Percentiles rank a stretch among this genome's conserved stretches.
These are phyloP conservation scores for Curvularia sp. DNA, from an alignment of 2,329 filamentous ascomycete genomes.

Conservation along the genomic window DNA sequence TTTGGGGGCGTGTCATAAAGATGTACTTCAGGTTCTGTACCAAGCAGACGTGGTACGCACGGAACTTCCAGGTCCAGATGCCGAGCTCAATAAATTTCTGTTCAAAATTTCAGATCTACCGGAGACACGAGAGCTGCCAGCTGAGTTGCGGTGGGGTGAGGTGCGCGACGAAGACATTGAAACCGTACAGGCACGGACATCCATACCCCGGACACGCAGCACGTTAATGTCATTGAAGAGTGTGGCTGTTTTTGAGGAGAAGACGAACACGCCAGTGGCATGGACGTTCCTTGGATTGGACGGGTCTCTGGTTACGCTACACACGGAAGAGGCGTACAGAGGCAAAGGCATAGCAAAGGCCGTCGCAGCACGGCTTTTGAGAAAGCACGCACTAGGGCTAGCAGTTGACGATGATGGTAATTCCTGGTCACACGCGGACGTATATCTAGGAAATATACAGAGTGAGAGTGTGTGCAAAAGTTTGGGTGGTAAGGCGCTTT, in stretches of 20 bases:
- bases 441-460: slow-evolving; percentile 65
- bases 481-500: slow-evolving; percentile 63
- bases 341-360: slow-evolving; percentile 69
- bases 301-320: slow-evolving; percentile 66
- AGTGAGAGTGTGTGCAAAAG: slow-evolving; percentile 69
- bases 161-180: slow-evolving; percentile 62
- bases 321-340: slow-evolving; percentile 66
- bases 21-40: slow-evolving; percentile 32
- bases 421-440: slow-evolving; percentile 68
- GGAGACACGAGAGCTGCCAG: slow-evolving; percentile 47
- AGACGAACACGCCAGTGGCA: slow-evolving; percentile 60
- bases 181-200: slow-evolving; percentile 57
- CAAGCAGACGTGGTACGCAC: slow-evolving; percentile 32
- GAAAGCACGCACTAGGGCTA: slow-evolving; percentile 47
- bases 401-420: slow-evolving; percentile 51
- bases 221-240: slow-evolving; percentile 53
- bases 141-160: slow-evolving; percentile 63
- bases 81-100: slow-evolving; percentile 63
- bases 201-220: slow-evolving; percentile 62
- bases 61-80: slow-evolving; percentile 41
- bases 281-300: slow-evolving; percentile 72
- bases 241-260: slow-evolving; percentile 54
- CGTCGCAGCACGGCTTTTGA: slow-evolving; percentile 65
- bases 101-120: slow-evolving; percentile 60
- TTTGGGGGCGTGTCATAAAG: slow-evolving; percentile 53